Percentiles rank a stretch among this genome's conserved stretches.
Evolutionary conservation across 2,329 filamentous ascomycete species (phyloP).

Genomic region (Plenodomus lindquistii): DNA sequence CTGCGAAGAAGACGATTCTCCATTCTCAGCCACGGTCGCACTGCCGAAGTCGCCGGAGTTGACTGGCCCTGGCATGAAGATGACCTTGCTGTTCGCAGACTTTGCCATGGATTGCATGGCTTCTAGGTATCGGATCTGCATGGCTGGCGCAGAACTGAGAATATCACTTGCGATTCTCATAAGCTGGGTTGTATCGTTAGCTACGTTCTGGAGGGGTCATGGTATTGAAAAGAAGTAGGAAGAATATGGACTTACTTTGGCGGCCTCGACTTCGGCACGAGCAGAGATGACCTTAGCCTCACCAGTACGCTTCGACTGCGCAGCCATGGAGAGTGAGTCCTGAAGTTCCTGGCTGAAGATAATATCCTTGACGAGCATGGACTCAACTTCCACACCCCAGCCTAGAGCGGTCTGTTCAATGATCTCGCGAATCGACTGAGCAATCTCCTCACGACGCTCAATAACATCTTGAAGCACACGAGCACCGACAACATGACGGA

Average conservation of each 20-base stretch:
- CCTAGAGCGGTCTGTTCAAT: slow-evolving; percentile 93
- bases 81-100: slow-evolving; percentile 80
- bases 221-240: background rate
- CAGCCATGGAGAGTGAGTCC: slow-evolving; percentile 96
- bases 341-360: slow-evolving; percentile 95
- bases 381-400: slow-evolving; percentile 96
- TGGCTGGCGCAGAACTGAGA: slow-evolving; percentile 85
- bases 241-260: slow-evolving; percentile 54
- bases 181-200: background rate
- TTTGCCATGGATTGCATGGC: slow-evolving; percentile 99
- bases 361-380: slow-evolving; percentile 99
- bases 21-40: no score
- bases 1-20: no score
- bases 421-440: slow-evolving; percentile 92
- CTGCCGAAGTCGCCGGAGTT: no score
- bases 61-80: slow-evolving; percentile 15
- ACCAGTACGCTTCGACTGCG: slow-evolving; percentile 96
- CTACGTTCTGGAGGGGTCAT: background rate
- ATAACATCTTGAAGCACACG: slow-evolving; percentile 97
- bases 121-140: slow-evolving; percentile 80
- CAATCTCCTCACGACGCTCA: slow-evolving; percentile 95
- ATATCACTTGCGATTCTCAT: slow-evolving; percentile 75
- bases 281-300: slow-evolving; percentile 98
- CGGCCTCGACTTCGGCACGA: slow-evolving; percentile 92
- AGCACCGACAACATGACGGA: slow-evolving; percentile 94